Evolutionary conservation across 306 rosid species (phyloP), one percentile per base, ranked within the genome.

Genomic region (Sicyos edulis): DNA sequence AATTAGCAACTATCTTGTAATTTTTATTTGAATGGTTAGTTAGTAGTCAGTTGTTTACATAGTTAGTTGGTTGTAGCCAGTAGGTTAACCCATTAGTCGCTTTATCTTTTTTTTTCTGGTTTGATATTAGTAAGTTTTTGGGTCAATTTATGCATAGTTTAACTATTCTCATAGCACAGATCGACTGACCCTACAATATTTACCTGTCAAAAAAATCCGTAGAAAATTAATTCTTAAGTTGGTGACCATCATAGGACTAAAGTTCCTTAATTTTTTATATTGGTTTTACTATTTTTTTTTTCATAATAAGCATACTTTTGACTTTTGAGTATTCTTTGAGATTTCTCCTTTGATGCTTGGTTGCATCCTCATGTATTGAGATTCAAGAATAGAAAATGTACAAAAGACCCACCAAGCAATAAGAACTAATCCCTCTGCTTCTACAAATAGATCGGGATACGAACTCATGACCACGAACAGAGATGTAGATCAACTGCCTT

Each of bases 311-410:
- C 65, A 59, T 59, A 7, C 65, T 26, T 59, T 26, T 26, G 17
- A 7, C 65, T 26, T 59, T 26, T 26, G 17, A 12, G 42, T 19
- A 59, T 13, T 59, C 42, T 26, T 6, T 3, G 19, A 26, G 42
- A 59, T 59, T 59, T 59, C 65, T 59, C 42, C 65, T 59, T 59
- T 5, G 65, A 59, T 59, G 17, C 34, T 13, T 16, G 42, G 65
- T 14, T 24, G 15, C 42, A 54, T 54, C 58, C 8, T 54, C 12
- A 53, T 16, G 57, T 53, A 53, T n/a, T 53, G 57, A 53, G 57
- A 20, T 54, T 54, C 13, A 54, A 54, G 7, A 21, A 11, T 21
- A 56, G 26, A 19, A 55, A n/a, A n/a, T n/a, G n/a, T n/a, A n/a
- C n/a, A 24, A 15, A 8, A 32, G 49, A 34, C 3, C 4, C 0